Evolutionary conservation across 768 basidiomycete species (phyloP).

Genomic region (Pisolithus orientalis): DNA sequence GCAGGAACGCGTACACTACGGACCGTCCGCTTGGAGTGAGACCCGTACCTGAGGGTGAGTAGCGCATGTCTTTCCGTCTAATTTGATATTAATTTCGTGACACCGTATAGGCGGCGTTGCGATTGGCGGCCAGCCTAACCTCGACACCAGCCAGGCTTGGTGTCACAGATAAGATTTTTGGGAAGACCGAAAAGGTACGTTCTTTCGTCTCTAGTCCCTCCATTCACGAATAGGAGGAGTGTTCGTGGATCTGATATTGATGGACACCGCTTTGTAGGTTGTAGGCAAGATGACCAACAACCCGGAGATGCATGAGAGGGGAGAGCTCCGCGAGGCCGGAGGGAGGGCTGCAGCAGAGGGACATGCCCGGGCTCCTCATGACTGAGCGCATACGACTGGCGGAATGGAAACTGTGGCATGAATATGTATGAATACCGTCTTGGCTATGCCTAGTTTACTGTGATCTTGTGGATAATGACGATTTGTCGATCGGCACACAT

Average conservation of each 20-base stretch:
- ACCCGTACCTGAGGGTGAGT: constrained; percentile 29
- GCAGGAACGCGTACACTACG: constrained; percentile 23
- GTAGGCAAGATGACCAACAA: constrained; percentile 45
- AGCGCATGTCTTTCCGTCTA: too few species aligned
- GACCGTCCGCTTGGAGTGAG: constrained; percentile 33
- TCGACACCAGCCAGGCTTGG: constrained; percentile 33
- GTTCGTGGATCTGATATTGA: too few species aligned
- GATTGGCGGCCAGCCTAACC: constrained; percentile 14
- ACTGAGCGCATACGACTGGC: constrained; percentile 18
- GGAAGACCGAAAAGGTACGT: constrained; percentile 51
- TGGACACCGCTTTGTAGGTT: constrained; percentile 27
- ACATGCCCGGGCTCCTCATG: constrained; percentile 35
- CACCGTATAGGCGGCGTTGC: constrained; percentile 18
- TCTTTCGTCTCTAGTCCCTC: too few species aligned
- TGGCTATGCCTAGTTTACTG: background rate
- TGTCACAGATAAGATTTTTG: constrained; percentile 47
- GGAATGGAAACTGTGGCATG: background rate
- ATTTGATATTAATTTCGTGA: too few species aligned
- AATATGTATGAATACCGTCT: background rate
- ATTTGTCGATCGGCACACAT: too few species aligned
- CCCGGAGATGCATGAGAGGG: constrained; percentile 47
- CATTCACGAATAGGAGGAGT: too few species aligned
- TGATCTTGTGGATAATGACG: too few species aligned
- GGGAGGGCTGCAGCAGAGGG: constrained; percentile 43
- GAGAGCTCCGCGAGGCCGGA: constrained; percentile 47